Evolutionary conservation across 78 protist species (phyloP).

Genomic region (Guillardia theta): DNA sequence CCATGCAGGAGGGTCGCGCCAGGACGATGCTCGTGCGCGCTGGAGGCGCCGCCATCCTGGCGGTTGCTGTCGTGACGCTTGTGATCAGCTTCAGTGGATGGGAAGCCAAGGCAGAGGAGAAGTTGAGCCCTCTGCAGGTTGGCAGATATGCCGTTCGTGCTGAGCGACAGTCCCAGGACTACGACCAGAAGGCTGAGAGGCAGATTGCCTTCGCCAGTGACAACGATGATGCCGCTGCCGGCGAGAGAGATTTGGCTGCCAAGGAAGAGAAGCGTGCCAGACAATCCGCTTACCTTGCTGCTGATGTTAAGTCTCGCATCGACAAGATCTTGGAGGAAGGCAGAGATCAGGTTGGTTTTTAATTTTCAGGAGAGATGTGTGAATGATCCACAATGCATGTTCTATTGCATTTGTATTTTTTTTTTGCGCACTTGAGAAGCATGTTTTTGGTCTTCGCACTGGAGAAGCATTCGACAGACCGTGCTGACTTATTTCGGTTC

Average conservation of each 20-base stretch:
- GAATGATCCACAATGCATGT: background rate
- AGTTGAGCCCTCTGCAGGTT: constrained; percentile 24
- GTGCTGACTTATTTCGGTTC: background rate
- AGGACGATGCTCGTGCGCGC: background rate
- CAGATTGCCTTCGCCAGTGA: constrained; percentile 32
- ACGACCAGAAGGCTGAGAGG: constrained; percentile 18
- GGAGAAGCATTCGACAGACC: too few relatives aligned
- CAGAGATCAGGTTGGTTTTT: constrained; percentile 21
- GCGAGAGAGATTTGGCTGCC: background rate
- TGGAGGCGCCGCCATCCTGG: background rate
- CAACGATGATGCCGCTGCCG: constrained; percentile 34
- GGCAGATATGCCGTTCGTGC: constrained; percentile 36
- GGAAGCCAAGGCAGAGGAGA: background rate
- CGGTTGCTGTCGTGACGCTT: background rate
- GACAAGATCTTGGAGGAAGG: constrained; percentile 38
- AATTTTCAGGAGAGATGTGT: background rate
- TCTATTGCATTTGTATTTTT: background rate
- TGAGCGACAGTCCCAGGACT: background rate
- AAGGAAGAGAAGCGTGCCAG: constrained; percentile 33
- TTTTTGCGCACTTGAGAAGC: background rate
- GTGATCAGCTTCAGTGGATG: background rate
- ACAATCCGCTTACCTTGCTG: constrained; percentile 39
- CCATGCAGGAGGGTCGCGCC: too few relatives aligned
- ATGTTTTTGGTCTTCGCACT: background rate
- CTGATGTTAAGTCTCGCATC: constrained; percentile 23